These are phyloP conservation scores for Colletotrichum sp. DNA, from an alignment of 2,329 filamentous ascomycete genomes.

Conservation along the genomic window DNA sequence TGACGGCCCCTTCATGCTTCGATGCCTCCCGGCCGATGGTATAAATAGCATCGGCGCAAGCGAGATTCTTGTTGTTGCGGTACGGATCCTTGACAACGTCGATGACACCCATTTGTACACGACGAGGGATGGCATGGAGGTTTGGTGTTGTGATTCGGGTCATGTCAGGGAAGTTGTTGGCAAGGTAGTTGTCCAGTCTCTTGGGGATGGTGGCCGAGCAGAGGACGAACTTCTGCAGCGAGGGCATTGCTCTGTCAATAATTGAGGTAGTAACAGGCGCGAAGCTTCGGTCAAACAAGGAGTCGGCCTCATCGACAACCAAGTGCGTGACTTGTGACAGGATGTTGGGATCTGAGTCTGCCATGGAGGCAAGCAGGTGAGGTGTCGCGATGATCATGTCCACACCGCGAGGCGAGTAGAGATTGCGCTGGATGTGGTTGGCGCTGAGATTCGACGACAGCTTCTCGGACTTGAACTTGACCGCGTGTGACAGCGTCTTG, in stretches of 20 bases:
- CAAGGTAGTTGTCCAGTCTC: conserved; percentile 85
- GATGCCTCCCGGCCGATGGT: conserved; percentile 81
- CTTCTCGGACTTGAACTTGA: conserved; percentile 85
- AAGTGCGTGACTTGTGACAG: conserved; percentile 90
- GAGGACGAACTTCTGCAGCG: conserved; percentile 83
- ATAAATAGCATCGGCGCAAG: conserved; percentile 95
- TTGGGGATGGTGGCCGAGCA: conserved; percentile 96
- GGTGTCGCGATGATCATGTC: conserved; percentile 90
- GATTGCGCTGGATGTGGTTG: conserved; percentile 80
- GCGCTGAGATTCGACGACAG: conserved; percentile 80
- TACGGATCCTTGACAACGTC: conserved; percentile 94
- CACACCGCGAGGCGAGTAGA: conserved; percentile 82
- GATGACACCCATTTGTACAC: conserved; percentile 91
- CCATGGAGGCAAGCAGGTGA: conserved; percentile 86
- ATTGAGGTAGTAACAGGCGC: conserved; percentile 81
- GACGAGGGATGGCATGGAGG: conserved; percentile 91
- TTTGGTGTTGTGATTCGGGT: conserved; percentile 91
- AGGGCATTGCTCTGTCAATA: conserved; percentile 81
- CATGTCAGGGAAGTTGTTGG: conserved; percentile 81
- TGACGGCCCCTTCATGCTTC: conserved; percentile 60
- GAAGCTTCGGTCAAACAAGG: conserved; percentile 92
- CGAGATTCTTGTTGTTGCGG: conserved; percentile 88
- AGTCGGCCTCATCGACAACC: conserved; percentile 94
- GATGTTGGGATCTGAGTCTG: conserved; percentile 87
- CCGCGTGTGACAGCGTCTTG: conserved; percentile 81